phyloP scores from a whole-genome alignment of 495 filamentous ascomycete species.

The Pyrenopolyporus hunteri region DNA sequence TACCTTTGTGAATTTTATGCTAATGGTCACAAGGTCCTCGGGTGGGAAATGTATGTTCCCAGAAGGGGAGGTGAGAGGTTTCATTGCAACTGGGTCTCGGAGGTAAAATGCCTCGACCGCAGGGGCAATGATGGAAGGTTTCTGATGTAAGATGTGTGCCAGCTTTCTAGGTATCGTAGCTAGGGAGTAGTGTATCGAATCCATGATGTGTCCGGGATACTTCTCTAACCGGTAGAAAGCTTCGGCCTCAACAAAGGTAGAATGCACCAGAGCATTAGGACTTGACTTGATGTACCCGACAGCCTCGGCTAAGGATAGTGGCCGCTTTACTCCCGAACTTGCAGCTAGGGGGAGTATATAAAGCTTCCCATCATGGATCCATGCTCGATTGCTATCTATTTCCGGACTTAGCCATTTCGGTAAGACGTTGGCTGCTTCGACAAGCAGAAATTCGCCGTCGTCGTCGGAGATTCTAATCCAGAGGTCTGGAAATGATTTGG shows the following conservation, averaged over 20 bases:
- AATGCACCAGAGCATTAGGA: constrained; percentile 63
- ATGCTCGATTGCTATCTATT: constrained; percentile 82
- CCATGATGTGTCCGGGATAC: constrained; percentile 75
- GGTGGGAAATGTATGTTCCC: constrained; percentile 65
- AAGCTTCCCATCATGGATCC: constrained; percentile 77
- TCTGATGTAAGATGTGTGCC: constrained; percentile 77
- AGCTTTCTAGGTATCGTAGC: constrained; percentile 79
- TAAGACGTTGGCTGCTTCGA: constrained; percentile 88
- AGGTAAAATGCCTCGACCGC: constrained; percentile 93
- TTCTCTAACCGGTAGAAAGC: constrained; percentile 85
- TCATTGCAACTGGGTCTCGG: constrained; percentile 80
- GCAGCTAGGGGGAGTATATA: constrained; percentile 67
- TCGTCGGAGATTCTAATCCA: constrained; percentile 86
- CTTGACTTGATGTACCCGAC: constrained; percentile 60
- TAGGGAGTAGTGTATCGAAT: constrained; percentile 73
- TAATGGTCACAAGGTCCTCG: constrained; percentile 77
- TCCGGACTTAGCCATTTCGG: constrained; percentile 94
- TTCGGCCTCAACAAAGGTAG: constrained; percentile 77
- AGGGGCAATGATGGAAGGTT: constrained; percentile 75
- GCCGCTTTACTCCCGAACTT: constrained; percentile 43
- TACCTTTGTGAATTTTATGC: constrained; percentile 80
- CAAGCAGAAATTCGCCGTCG: constrained; percentile 93
- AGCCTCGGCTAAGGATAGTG: constrained; percentile 66
- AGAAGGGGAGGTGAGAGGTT: constrained; percentile 63
- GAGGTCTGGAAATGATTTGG: constrained; percentile 69